phyloP scores from a whole-genome alignment of 208 protist species.

The Wallacemonas rigidus region DNA sequence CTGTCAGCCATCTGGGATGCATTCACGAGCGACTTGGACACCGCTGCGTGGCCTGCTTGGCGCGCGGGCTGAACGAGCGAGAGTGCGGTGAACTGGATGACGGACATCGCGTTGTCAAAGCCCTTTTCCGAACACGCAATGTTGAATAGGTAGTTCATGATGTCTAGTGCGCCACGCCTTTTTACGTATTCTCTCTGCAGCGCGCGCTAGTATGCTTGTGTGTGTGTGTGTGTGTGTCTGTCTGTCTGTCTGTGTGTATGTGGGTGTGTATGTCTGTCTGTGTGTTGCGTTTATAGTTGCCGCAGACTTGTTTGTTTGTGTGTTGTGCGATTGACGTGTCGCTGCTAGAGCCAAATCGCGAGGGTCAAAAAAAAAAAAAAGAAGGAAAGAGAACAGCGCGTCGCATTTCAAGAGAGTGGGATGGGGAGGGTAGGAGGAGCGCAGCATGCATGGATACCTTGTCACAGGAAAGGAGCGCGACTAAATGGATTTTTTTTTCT shows the following conservation, averaged over 20 bases:
- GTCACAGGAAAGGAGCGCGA: no score
- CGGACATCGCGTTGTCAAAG: conserved; percentile 85
- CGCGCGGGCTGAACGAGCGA: conserved; percentile 52
- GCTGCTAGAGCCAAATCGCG: neutral
- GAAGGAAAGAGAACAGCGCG: neutral
- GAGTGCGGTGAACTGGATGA: conserved; percentile 84
- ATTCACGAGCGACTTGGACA: conserved; percentile 66
- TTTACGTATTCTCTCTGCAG: no score
- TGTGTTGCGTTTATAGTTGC: neutral
- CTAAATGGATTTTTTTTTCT: no score
- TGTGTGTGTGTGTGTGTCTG: conserved; percentile 8
- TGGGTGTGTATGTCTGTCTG: conserved; percentile 12
- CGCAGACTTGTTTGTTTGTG: neutral
- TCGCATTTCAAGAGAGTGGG: no score
- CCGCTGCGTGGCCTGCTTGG: conserved; percentile 38
- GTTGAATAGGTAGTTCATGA: conserved; percentile 46
- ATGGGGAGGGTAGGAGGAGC: no score
- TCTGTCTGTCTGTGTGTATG: conserved; percentile 11
- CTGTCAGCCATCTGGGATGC: conserved; percentile 76
- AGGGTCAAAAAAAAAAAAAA: neutral
- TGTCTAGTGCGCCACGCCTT: no score
- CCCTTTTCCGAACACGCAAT: conserved; percentile 70
- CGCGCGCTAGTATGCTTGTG: no score
- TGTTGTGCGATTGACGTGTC: neutral
- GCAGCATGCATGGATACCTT: no score